phyloP scores from a whole-genome alignment of 2,329 filamentous ascomycete species.

The Ceratocystis papillata region DNA sequence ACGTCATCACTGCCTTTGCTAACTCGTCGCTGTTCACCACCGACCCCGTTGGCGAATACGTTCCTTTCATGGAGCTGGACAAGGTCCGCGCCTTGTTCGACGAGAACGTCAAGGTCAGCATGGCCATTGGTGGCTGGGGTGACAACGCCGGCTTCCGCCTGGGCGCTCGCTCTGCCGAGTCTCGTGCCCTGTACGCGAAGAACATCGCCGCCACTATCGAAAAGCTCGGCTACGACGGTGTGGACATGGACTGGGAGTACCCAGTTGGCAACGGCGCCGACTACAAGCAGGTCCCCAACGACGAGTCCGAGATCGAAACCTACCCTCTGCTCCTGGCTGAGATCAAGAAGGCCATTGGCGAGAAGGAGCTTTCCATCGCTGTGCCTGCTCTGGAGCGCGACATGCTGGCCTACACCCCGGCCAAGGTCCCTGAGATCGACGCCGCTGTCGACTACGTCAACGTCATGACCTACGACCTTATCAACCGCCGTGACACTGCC shows the following conservation, averaged over 20 bases:
- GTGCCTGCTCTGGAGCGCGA: conserved; percentile 54
- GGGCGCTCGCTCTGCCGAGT: conserved; percentile 42
- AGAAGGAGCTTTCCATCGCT: conserved; percentile 51
- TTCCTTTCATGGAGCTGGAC: conserved; percentile 43
- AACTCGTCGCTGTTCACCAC: conserved; percentile 43
- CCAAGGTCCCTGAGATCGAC: conserved; percentile 48
- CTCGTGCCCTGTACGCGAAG: conserved; percentile 48
- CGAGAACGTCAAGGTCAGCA: conserved; percentile 48
- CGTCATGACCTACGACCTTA: conserved; percentile 57
- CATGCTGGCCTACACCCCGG: conserved; percentile 54
- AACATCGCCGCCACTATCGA: conserved; percentile 55
- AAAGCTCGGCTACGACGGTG: conserved; percentile 52
- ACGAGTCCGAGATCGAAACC: conserved; percentile 50
- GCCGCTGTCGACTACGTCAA: conserved; percentile 55
- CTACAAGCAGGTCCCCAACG: conserved; percentile 55
- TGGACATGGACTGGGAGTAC: conserved; percentile 57
- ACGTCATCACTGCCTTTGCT: conserved; percentile 51
- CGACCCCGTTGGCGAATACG: conserved; percentile 33
- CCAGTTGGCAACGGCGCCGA: conserved; percentile 57
- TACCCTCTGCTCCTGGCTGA: conserved; percentile 51
- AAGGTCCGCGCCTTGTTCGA: conserved; percentile 34
- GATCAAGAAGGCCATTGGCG: conserved; percentile 47
- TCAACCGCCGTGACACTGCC: conserved; percentile 55
- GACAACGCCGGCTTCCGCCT: conserved; percentile 52
- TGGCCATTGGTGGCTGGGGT: conserved; percentile 67